Percentiles rank a stretch among this genome's conserved stretches.
phyloP scores from a whole-genome alignment of 352 stramenopile genomes.

The Globisporangium paroecandrum region DNA sequence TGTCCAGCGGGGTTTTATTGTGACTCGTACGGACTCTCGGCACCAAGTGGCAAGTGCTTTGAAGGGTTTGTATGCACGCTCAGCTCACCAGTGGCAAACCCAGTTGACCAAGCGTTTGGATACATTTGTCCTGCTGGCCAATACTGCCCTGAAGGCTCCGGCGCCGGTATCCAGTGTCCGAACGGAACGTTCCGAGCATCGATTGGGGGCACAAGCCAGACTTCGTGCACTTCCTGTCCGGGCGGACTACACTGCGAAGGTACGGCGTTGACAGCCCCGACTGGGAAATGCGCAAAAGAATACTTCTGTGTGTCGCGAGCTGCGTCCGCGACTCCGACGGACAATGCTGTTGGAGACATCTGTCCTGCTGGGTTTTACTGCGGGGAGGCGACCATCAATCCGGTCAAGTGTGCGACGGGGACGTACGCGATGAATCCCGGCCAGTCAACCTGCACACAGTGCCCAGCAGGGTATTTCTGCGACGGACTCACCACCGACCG shows the following conservation, averaged over 20 bases:
- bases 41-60: slow-evolving; percentile 52
- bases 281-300: slow-evolving; percentile 56
- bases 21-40: slow-evolving; percentile 69
- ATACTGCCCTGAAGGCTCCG: slow-evolving; percentile 72
- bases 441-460: slow-evolving; percentile 30
- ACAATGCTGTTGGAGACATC: slow-evolving; percentile 36
- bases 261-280: slow-evolving; percentile 44
- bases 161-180: slow-evolving; percentile 53
- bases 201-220: slow-evolving; percentile 43
- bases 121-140: slow-evolving; percentile 59
- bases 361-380: slow-evolving; percentile 70
- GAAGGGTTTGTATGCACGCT: slow-evolving; percentile 60
- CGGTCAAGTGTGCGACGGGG: slow-evolving; percentile 41
- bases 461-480: slow-evolving; percentile 66
- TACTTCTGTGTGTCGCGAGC: slow-evolving; percentile 80
- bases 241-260: slow-evolving; percentile 50
- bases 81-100: slow-evolving; percentile 58
- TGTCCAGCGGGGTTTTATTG: slow-evolving; percentile 88
- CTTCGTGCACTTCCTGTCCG: slow-evolving; percentile 66
- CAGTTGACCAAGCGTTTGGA: slow-evolving; percentile 41
- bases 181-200: slow-evolving; percentile 49
- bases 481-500: slow-evolving; percentile 44
- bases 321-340: slow-evolving; percentile 41
- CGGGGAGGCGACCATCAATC: slow-evolving; percentile 35
- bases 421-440: slow-evolving; percentile 34